phyloP scores from a whole-genome alignment of 164 flowering plant species.

The Litsea cubeba region DNA sequence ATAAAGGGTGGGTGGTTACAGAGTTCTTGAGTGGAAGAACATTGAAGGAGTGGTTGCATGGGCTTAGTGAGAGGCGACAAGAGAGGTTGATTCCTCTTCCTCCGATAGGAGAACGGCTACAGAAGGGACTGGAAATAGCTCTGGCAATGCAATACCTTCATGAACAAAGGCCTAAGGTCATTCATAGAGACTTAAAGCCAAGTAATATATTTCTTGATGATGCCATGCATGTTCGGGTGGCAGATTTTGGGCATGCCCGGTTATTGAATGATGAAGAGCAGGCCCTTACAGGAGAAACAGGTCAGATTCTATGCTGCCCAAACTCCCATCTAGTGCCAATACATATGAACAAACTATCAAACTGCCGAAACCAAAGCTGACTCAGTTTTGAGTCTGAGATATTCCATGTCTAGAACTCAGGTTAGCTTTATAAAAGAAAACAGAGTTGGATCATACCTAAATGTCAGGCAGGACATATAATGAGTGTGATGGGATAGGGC shows the following conservation, averaged over 20 bases:
- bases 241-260: slow-evolving; percentile 71
- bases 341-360: too few species aligned
- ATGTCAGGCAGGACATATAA: too few species aligned
- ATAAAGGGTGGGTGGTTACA: slow-evolving; percentile 57
- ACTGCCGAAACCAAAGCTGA: too few species aligned
- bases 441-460: too few species aligned
- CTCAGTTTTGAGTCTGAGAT: too few species aligned
- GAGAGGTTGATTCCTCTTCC: slow-evolving; percentile 44
- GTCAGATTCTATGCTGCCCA: slow-evolving; percentile 12
- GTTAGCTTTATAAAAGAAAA: too few species aligned
- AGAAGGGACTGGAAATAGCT: slow-evolving; percentile 51
- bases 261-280: slow-evolving; percentile 40
- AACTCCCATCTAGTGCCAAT: too few species aligned
- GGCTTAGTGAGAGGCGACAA: slow-evolving; percentile 29
- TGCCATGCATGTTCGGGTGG: slow-evolving; percentile 45
- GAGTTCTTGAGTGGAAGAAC: slow-evolving; percentile 38
- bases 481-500: too few species aligned
- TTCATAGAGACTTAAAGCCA: slow-evolving; percentile 67
- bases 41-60: slow-evolving; percentile 65
- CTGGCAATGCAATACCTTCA: slow-evolving; percentile 73
- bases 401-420: too few species aligned
- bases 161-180: slow-evolving; percentile 49
- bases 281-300: slow-evolving; percentile 70
- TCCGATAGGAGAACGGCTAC: slow-evolving; percentile 36
- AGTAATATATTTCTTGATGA: slow-evolving; percentile 63